These are phyloP conservation scores for Gossypium laxum DNA, from an alignment of 441 rosid species.

Conservation along the genomic window DNA sequence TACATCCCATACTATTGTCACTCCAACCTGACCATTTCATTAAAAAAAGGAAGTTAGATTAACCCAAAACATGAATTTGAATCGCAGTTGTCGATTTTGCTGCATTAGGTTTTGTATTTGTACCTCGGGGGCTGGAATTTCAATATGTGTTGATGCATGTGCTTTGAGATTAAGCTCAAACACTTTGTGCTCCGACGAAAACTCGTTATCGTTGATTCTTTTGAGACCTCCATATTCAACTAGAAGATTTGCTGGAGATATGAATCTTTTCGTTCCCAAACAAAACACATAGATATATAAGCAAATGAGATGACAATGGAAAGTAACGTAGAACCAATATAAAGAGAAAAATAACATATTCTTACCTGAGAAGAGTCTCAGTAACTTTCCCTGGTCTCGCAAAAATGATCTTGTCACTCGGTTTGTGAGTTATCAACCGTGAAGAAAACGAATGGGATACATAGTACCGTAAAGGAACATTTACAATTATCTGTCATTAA, in stretches of 20 bases:
- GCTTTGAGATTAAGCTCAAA: slow-evolving; percentile 24
- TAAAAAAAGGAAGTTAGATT: neutral
- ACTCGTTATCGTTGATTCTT: slow-evolving; percentile 38
- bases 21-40: slow-evolving; percentile 27
- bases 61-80: neutral
- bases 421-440: slow-evolving; percentile 22
- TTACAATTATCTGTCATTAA: slow-evolving; percentile 40
- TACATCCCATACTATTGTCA: slow-evolving; percentile 40
- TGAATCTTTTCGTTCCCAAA: slow-evolving; percentile 27
- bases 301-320: neutral
- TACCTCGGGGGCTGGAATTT: slow-evolving; percentile 36
- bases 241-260: slow-evolving; percentile 40
- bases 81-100: neutral
- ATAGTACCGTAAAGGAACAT: slow-evolving; percentile 45
- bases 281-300: neutral
- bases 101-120: neutral
- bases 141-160: slow-evolving; percentile 22
- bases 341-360: neutral
- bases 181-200: slow-evolving; percentile 27
- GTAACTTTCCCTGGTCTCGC: slow-evolving; percentile 37
- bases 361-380: slow-evolving; percentile 44
- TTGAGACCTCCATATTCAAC: slow-evolving; percentile 47
- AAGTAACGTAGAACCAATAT: neutral
- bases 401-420: slow-evolving; percentile 24
- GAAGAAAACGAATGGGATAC: slow-evolving; percentile 26